Conservation (phyloP, 2,329 filamentous ascomycete species). For the Fusarium falciforme region DNA sequence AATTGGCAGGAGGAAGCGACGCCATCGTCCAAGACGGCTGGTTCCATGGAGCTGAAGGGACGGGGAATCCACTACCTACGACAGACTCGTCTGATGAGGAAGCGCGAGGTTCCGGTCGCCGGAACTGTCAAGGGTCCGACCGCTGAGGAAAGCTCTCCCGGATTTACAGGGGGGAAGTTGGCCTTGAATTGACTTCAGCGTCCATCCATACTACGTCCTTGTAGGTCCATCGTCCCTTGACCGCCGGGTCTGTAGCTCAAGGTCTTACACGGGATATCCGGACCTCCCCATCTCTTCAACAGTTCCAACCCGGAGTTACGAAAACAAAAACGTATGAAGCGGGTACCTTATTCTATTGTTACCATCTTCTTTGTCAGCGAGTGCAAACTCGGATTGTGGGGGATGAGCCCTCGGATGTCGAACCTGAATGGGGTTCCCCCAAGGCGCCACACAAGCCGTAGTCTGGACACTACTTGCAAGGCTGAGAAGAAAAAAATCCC, state of each 20-base stretch:
- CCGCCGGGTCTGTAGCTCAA: neutral
- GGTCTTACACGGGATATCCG: neutral
- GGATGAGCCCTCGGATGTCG: constrained; percentile 2
- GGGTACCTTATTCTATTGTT: constrained; percentile 3
- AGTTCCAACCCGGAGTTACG: neutral
- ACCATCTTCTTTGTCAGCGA: constrained; percentile 16
- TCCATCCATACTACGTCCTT: neutral
- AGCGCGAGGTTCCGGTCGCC: constrained; percentile 40
- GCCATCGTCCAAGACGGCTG: constrained; percentile 16
- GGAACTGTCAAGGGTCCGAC: constrained; percentile 26
- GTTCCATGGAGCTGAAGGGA: constrained; percentile 10
- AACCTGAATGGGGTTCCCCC: constrained; percentile 1
- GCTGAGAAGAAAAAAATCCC: constrained; percentile 19
- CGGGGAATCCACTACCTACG: constrained; percentile 32
- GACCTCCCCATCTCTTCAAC: neutral
- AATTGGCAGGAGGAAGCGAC: constrained; percentile 33
- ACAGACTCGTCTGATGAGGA: constrained; percentile 36
- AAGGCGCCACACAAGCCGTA: neutral
- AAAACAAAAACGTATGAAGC: neutral
- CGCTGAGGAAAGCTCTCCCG: neutral
- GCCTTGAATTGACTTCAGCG: neutral
- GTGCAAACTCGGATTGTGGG: constrained; percentile 33
- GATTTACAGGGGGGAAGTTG: constrained; percentile 4
- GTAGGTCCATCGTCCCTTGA: neutral
- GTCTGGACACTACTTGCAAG: constrained; percentile 13